Evolutionary conservation across 2,329 filamentous ascomycete genomes (phyloP).

Genomic region (Grosmannia clavigera): DNA sequence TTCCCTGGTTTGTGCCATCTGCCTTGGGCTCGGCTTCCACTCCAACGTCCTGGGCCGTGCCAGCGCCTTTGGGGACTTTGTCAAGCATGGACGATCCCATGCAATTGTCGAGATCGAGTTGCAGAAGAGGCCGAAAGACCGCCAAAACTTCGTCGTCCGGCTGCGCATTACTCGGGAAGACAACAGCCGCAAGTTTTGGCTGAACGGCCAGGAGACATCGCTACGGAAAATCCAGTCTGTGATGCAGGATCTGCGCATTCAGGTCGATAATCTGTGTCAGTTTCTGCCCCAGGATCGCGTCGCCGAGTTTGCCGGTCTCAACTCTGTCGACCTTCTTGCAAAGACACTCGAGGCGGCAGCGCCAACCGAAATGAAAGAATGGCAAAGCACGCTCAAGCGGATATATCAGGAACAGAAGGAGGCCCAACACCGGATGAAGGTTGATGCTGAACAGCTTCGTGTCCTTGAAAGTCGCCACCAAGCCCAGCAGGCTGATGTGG

Average conservation of each 20-base stretch:
- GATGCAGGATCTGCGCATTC: slow-evolving; percentile 65
- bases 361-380: slow-evolving; percentile 63
- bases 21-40: slow-evolving; percentile 76
- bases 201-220: slow-evolving; percentile 54
- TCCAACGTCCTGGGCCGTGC: slow-evolving; percentile 76
- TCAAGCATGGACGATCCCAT: slow-evolving; percentile 72
- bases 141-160: slow-evolving; percentile 58
- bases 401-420: slow-evolving; percentile 59
- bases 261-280: slow-evolving; percentile 95
- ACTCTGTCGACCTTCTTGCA: slow-evolving; percentile 66
- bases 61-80: slow-evolving; percentile 74
- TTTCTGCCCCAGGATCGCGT: slow-evolving; percentile 95
- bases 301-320: slow-evolving; percentile 79
- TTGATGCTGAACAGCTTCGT: slow-evolving; percentile 49
- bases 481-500: slow-evolving; percentile 67
- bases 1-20: slow-evolving; percentile 93
- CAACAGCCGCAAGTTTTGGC: slow-evolving; percentile 65
- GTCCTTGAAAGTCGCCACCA: slow-evolving; percentile 62
- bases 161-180: slow-evolving; percentile 71
- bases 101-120: slow-evolving; percentile 88
- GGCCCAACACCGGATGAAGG: slow-evolving; percentile 42
- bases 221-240: slow-evolving; percentile 56
- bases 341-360: slow-evolving; percentile 86
- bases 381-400: slow-evolving; percentile 63
- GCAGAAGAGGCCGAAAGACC: slow-evolving; percentile 46